Evolutionary conservation across 2,329 filamentous ascomycete species (phyloP), one percentile per base, ranked within the genome.

Genomic region (Blastomyces gilchristii): DNA sequence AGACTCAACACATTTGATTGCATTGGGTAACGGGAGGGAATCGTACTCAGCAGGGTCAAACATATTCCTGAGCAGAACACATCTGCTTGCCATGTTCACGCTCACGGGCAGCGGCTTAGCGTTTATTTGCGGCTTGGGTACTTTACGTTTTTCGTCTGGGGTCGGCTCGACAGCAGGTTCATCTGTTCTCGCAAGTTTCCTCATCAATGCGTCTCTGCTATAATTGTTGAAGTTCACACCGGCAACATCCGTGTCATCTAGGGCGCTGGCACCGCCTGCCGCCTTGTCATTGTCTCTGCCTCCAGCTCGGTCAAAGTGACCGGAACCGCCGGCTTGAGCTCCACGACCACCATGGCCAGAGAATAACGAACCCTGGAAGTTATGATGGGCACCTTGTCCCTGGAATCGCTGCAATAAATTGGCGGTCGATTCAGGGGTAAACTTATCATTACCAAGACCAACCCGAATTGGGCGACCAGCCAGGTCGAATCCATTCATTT

Each of bases 191-290:
- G 94, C 92, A 78, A 99, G 89, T 80, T 97, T 97, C 77, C 91
- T 87, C 94, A 99, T 99, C 78, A 99, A 87, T 74, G 92, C 90
- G 81, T 97, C 91, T 79, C 94, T 90, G 82, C 91, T 96, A 81
- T 96, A 97, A 78, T 97, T 97, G 84, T 91, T 96, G 88, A 97
- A 97, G 80, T 97, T 97, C 78, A 99, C 93, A 73, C 94, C 94
- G 60, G 90, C 91, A 74, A 99, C 94, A 76, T 99, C 94, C 66
- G 92, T 96, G 74, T 99, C 94, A 78, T 99, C 94, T 61, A 99
- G 82, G 71, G 94, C 94, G 79, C 92, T 96, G 59, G 93, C 93
- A 70, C 91, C 91, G 65, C 90, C 89, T 56, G 89, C 85, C 68
- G 85, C 85, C 78, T 97, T 96, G 72, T 96, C 91, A 75, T 87